Evolutionary conservation across 169 alveolate species (phyloP), one percentile per base, ranked within the genome.

Genomic region (Plasmodium gallinaceum): DNA sequence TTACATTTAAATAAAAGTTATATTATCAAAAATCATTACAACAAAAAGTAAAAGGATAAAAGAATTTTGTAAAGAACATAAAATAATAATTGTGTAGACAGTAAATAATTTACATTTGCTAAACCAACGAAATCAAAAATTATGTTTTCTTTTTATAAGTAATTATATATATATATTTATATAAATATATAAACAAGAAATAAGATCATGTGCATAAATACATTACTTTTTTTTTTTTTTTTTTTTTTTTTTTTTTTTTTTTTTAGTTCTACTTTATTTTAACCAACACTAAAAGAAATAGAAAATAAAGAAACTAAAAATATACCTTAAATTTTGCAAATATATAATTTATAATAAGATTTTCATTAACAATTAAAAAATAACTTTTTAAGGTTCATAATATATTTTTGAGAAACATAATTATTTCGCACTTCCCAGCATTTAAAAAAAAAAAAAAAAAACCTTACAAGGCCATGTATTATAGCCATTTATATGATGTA

Each of bases 361-460:
- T 57, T 64, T 39, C 5, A 64, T 64, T 14, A 48, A 14, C 73
- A 12, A 32, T 9, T 32, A 32, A 64, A 18, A 64, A 64, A 10
- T n/a, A n/a, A 32, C 45, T 20, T 57, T 57, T 74, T 74, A 9
- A 16, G 4, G 39, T 74, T 32, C 18, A 26, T 12, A 39, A 64
- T 24, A 24, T 48, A 10, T 74, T 62, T 24, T 42, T 22, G 18
- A 32, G n/a, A 64, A 64, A 32, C 39, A 18, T 48, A 16, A 20
- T 61, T 42, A 22, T 62, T 61, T 61, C 74, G 89, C 89, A 76
- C 89, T 64, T 76, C 26, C 39, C 42, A 64, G 89, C 89, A 76
- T 76, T 76, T 37, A 65, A 45, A 54, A 58, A 74, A 73, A 73
- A 57, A 73, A 73, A 73, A 57, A 57, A 74, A 74, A 74, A 74